Conservation (phyloP, 768 basidiomycete genomes). For the Suillus subalutaceus region DNA sequence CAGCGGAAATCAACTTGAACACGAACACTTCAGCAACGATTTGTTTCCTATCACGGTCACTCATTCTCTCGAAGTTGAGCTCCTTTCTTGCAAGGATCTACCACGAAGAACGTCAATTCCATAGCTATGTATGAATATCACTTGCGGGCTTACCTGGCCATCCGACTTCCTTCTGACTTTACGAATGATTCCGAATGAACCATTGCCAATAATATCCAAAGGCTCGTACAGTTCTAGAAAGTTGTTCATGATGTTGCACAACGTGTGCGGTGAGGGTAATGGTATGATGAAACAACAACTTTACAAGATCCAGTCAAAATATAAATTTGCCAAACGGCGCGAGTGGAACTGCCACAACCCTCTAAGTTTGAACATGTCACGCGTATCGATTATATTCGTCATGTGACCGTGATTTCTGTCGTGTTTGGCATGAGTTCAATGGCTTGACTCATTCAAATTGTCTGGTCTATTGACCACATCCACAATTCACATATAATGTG, state of each 20-base stretch:
- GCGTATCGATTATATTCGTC: conserved; percentile 14
- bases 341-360: conserved; percentile 11
- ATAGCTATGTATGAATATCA: background rate
- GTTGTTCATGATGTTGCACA: conserved; percentile 24
- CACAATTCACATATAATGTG: background rate
- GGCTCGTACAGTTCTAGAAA: conserved; percentile 84
- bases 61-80: conserved; percentile 97
- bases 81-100: conserved; percentile 91
- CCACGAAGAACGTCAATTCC: background rate
- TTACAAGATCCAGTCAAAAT: conserved; percentile 19
- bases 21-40: conserved; percentile 97
- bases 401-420: conserved; percentile 30
- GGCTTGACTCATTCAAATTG: no score
- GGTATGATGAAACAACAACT: background rate
- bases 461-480: background rate
- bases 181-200: conserved; percentile 96
- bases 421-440: background rate
- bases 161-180: conserved; percentile 88
- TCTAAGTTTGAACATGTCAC: conserved; percentile 28
- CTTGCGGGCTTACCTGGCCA: conserved; percentile 61
- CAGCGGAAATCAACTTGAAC: background rate
- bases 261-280: conserved; percentile 2
- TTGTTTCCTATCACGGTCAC: conserved; percentile 92
- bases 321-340: conserved; percentile 22
- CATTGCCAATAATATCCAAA: conserved; percentile 93